Conservation (phyloP, 2,329 filamentous ascomycete genomes). For the Aspergillus amoenus region DNA sequence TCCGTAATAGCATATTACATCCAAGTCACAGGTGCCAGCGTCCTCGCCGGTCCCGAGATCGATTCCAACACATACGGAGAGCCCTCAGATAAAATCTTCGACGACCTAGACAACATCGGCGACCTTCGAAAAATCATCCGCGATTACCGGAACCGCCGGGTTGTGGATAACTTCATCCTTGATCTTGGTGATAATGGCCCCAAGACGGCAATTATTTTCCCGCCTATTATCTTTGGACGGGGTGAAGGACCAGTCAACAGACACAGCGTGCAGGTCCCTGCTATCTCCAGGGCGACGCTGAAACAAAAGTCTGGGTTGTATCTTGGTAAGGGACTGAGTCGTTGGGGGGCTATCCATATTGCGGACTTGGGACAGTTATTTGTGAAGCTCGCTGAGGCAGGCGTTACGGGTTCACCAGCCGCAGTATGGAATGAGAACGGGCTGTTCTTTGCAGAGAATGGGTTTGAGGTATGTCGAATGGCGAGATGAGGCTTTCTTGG, state of each 20-base stretch:
- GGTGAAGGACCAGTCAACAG: constrained; percentile 52
- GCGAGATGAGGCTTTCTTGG: not conserved
- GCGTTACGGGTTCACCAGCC: constrained; percentile 18
- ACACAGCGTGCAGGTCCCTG: constrained; percentile 52
- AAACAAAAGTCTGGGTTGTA: constrained; percentile 49
- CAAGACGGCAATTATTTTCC: constrained; percentile 62
- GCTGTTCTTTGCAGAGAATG: constrained; percentile 34
- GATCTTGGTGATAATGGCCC: constrained; percentile 40
- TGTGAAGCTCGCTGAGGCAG: constrained; percentile 51
- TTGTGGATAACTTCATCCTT: constrained; percentile 67
- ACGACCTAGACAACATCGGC: constrained; percentile 35
- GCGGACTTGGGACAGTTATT: constrained; percentile 58
- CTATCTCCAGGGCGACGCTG: constrained; percentile 44
- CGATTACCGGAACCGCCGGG: constrained; percentile 54
- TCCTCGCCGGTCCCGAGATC: constrained; percentile 38
- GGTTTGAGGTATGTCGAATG: constrained; percentile 23
- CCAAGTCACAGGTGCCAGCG: constrained; percentile 41
- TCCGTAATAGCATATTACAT: constrained; percentile 30
- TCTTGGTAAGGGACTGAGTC: constrained; percentile 55
- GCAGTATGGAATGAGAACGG: constrained; percentile 42
- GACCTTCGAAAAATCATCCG: constrained; percentile 32
- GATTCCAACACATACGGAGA: constrained; percentile 32
- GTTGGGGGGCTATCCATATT: constrained; percentile 61
- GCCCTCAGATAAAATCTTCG: constrained; percentile 29
- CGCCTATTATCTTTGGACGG: constrained; percentile 60